phyloP scores from a whole-genome alignment of 2,329 filamentous ascomycete species.

The Paraconiothyrium brasiliense region DNA sequence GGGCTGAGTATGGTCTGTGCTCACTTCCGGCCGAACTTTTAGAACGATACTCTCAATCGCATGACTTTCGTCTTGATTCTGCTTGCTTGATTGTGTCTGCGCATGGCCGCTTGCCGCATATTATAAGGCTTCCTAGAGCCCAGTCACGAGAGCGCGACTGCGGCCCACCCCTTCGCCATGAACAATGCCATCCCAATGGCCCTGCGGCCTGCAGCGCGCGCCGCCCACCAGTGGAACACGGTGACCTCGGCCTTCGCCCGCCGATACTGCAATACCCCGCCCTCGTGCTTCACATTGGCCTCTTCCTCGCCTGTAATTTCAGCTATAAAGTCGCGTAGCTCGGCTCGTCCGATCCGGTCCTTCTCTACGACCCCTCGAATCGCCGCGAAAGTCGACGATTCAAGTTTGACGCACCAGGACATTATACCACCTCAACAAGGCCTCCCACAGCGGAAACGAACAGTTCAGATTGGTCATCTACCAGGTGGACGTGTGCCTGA shows the following conservation, averaged over 20 bases:
- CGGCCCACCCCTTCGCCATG: slow-evolving; percentile 25
- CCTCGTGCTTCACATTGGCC: slow-evolving; percentile 21
- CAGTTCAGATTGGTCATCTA: slow-evolving; percentile 44
- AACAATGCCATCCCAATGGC: slow-evolving; percentile 42
- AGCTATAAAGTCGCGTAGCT: slow-evolving; percentile 26
- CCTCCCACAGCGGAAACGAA: slow-evolving; percentile 36
- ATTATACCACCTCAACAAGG: slow-evolving; percentile 24
- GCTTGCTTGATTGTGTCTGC: slow-evolving; percentile 6
- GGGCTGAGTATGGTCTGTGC: slow-evolving; percentile 21
- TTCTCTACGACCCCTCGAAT: slow-evolving; percentile 36
- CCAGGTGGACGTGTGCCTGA: slow-evolving; percentile 40
- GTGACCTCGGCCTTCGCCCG: slow-evolving; percentile 37
- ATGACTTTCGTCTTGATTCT: slow-evolving; percentile 13
- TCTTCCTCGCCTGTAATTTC: slow-evolving; percentile 32
- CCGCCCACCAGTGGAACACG: slow-evolving; percentile 27
- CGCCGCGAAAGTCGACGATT: slow-evolving; percentile 36
- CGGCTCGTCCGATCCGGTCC: slow-evolving; percentile 25
- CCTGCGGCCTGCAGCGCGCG: slow-evolving; percentile 39
- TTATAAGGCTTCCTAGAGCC: slow-evolving; percentile 13
- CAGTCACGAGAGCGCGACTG: slow-evolving; percentile 10
- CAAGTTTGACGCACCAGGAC: slow-evolving; percentile 29
- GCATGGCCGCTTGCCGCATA: slow-evolving; percentile 18
- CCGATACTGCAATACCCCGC: slow-evolving; percentile 34
- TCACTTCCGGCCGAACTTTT: slow-evolving; percentile 29
- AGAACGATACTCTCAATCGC: slow-evolving; percentile 7